A percentile compares a stretch with the other conserved stretches of the same genome.
Evolutionary conservation across 2,329 filamentous ascomycete species (phyloP).

Genomic region (Scedosporium dehoogii): DNA sequence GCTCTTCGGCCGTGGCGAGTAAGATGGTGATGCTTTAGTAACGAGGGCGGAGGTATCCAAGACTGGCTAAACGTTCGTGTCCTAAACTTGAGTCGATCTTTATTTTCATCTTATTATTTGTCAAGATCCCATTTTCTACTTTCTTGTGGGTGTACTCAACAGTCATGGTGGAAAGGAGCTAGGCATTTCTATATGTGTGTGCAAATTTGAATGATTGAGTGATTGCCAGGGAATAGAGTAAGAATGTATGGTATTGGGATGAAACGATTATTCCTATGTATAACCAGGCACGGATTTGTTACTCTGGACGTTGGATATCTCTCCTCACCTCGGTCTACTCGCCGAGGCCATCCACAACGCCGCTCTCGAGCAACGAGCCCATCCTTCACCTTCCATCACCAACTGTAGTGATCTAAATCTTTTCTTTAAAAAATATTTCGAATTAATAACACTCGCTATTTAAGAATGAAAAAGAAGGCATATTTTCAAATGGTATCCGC

Average conservation of each 20-base stretch:
- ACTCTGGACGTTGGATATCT: too few relatives aligned
- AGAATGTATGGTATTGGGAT: too few relatives aligned
- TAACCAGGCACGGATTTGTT: too few relatives aligned
- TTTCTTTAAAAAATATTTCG: not conserved
- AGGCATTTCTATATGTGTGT: not conserved
- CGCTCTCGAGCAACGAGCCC: not conserved
- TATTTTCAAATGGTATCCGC: not conserved
- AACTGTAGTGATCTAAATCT: not conserved
- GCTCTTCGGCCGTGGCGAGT: not conserved
- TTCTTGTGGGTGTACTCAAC: not conserved
- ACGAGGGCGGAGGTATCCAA: not conserved
- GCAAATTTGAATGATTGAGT: not conserved
- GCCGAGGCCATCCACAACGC: too few relatives aligned
- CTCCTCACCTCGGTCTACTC: too few relatives aligned
- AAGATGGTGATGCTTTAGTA: not conserved
- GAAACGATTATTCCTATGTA: too few relatives aligned
- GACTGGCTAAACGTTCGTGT: not conserved
- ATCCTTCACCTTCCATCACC: not conserved
- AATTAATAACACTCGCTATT: not conserved
- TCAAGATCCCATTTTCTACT: not conserved
- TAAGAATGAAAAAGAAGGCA: not conserved
- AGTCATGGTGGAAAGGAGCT: not conserved
- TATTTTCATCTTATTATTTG: not conserved
- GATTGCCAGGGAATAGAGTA: not conserved
- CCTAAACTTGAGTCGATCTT: too few relatives aligned